A percentile compares a stretch with the other conserved stretches of the same genome.
Conservation (phyloP, 2,329 filamentous ascomycete species). For the Talaromyces verruculosus region DNA sequence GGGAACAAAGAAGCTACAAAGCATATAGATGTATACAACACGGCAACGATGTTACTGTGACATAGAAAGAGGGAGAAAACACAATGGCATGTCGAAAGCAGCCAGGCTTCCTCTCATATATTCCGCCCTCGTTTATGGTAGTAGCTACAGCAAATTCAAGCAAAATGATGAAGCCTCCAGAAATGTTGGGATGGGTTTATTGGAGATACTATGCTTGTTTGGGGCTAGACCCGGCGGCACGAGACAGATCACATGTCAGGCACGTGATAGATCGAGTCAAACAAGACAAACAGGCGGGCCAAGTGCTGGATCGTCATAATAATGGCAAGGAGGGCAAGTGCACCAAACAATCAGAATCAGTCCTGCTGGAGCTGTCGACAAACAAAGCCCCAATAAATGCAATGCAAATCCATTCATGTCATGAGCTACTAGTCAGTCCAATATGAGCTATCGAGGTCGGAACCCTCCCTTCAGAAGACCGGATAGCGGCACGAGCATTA, state of each 20-base stretch:
- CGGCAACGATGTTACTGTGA: background rate
- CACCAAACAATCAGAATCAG: background rate
- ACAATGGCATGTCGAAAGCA: background rate
- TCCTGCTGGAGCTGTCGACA: background rate
- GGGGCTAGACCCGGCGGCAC: background rate
- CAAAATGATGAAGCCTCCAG: background rate
- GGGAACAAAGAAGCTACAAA: conserved; percentile 15
- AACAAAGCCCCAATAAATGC: conserved; percentile 5
- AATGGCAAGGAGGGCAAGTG: background rate
- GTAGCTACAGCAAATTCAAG: background rate
- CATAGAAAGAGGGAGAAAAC: background rate
- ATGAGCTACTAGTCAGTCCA: conserved; percentile 10
- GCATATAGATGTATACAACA: background rate
- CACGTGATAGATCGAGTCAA: conserved; percentile 25
- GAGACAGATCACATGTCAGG: conserved; percentile 16
- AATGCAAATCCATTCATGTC: conserved; percentile 6
- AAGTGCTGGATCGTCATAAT: background rate
- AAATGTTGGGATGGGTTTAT: conserved; percentile 19
- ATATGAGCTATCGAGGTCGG: conserved; percentile 17
- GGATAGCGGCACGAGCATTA: background rate
- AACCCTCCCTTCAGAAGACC: conserved; percentile 13
- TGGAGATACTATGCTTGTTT: conserved; percentile 4
- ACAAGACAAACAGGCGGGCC: conserved; percentile 31
- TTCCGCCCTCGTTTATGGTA: too few species aligned
- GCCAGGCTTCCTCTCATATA: background rate